Conservation (phyloP, 1,284 basidiomycete genomes). For the Sanguinoderma infundibulare region DNA sequence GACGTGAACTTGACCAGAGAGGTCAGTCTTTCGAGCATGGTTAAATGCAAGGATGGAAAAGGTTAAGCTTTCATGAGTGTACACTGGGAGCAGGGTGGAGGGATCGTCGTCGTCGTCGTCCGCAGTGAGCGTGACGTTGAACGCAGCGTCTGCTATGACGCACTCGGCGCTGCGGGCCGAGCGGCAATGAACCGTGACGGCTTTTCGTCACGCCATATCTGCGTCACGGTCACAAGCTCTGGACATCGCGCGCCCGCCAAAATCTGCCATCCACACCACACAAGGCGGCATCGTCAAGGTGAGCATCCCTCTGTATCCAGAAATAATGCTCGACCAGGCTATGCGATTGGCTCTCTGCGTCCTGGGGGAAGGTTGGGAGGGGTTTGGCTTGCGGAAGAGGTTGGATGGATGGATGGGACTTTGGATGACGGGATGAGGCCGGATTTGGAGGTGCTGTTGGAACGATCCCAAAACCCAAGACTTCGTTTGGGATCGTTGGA, state of each 20-base stretch:
- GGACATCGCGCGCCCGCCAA: constrained; percentile 16
- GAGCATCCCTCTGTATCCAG: constrained; percentile 16
- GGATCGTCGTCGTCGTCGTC: background rate
- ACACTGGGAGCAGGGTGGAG: background rate
- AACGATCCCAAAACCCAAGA: background rate
- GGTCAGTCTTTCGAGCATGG: constrained; percentile 4
- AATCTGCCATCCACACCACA: constrained; percentile 26
- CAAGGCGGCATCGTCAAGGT: constrained; percentile 30
- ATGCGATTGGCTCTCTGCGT: constrained; percentile 15
- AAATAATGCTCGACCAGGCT: constrained; percentile 17
- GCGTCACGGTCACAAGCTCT: constrained; percentile 20
- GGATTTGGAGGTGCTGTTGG: background rate
- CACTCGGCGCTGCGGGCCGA: background rate
- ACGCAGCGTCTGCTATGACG: background rate
- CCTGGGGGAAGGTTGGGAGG: constrained; percentile 4
- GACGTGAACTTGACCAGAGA: constrained; percentile 31
- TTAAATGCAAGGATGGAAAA: background rate
- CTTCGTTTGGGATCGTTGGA: background rate
- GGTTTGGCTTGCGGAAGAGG: constrained; percentile 12
- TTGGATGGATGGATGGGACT: constrained; percentile 21
- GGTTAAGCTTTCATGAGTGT: background rate
- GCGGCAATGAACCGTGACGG: background rate
- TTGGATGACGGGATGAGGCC: constrained; percentile 23
- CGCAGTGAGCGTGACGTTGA: background rate
- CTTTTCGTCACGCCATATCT: background rate